These are phyloP conservation scores for Penicillium arizonense DNA, from an alignment of 495 filamentous ascomycete genomes.

Conservation along the genomic window DNA sequence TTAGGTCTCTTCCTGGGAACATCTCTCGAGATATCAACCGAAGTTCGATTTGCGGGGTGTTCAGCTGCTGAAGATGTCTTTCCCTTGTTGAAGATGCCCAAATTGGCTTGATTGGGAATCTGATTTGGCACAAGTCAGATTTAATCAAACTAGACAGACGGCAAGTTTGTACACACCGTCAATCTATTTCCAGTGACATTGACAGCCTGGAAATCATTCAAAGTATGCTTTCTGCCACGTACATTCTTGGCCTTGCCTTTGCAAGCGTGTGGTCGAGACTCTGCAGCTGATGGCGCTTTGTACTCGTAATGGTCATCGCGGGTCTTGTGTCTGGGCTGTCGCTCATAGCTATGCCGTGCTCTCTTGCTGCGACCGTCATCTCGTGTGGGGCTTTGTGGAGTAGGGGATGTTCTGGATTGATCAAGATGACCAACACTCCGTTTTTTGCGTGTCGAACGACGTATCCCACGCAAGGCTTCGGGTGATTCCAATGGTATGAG, in stretches of 20 bases:
- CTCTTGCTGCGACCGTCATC: neutral
- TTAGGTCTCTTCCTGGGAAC: neutral
- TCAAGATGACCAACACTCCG: neutral
- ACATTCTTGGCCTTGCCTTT: slow-evolving; percentile 39
- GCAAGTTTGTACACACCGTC: slow-evolving; percentile 49
- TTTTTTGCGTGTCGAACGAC: neutral
- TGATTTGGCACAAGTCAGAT: slow-evolving; percentile 22
- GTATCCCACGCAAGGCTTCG: neutral
- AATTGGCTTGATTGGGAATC: slow-evolving; percentile 46
- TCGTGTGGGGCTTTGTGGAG: neutral
- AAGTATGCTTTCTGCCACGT: slow-evolving; percentile 39
- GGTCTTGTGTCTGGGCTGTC: slow-evolving; percentile 60
- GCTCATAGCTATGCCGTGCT: slow-evolving; percentile 44
- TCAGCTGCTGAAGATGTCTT: slow-evolving; percentile 58
- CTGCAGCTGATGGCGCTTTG: slow-evolving; percentile 21
- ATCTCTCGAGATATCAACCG: neutral
- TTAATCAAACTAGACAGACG: slow-evolving; percentile 17
- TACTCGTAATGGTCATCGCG: slow-evolving; percentile 53
- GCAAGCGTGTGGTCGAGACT: slow-evolving; percentile 21
- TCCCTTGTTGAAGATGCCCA: slow-evolving; percentile 72
- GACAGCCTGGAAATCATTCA: slow-evolving; percentile 63
- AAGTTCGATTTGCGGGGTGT: slow-evolving; percentile 24
- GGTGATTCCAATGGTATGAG: neutral
- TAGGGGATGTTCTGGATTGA: neutral
- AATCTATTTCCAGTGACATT: slow-evolving; percentile 62